Evolutionary conservation across 257 asterid species (phyloP).

Genomic region (Catharanthus roseus): DNA sequence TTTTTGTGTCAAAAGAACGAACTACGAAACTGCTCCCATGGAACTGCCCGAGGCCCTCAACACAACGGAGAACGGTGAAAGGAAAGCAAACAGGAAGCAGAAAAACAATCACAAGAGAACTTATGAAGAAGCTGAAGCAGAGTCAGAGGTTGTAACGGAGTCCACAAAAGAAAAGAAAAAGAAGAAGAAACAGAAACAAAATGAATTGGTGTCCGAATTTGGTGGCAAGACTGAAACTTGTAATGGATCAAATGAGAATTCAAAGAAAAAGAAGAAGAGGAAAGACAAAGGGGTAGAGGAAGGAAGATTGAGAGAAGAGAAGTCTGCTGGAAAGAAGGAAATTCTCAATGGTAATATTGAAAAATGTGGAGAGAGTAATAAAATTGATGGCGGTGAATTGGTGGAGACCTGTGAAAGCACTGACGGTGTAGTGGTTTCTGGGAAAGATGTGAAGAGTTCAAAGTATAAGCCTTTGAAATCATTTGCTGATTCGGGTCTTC

Average conservation of each 20-base stretch:
- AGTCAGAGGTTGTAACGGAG: conserved; percentile 19
- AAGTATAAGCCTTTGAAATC: conserved; percentile 60
- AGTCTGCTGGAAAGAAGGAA: conserved; percentile 28
- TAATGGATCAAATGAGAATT: conserved; percentile 27
- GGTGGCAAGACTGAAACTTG: conserved; percentile 9
- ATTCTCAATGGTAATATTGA: conserved; percentile 16
- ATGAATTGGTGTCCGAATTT: conserved; percentile 4
- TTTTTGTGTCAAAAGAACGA: conserved; percentile 29
- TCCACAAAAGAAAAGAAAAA: conserved; percentile 34
- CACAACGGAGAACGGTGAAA: conserved; percentile 30
- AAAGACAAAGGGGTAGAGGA: conserved; percentile 10
- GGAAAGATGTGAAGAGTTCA: conserved; percentile 52
- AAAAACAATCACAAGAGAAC: conserved; percentile 62
- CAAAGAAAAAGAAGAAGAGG: conserved; percentile 26
- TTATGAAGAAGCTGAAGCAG: conserved; percentile 42
- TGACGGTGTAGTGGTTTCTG: conserved; percentile 63
- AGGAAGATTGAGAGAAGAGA: conserved; percentile 11
- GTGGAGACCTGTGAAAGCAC: conserved; percentile 46
- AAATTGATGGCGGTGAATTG: conserved; percentile 9
- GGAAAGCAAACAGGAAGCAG: conserved; percentile 45
- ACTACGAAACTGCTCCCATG: conserved; percentile 10
- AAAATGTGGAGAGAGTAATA: conserved; percentile 10
- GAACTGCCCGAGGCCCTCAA: conserved; percentile 22
- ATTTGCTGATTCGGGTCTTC: conserved; percentile 63
- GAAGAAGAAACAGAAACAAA: conserved; percentile 23